phyloP scores from a whole-genome alignment of 2,329 filamentous ascomycete species.

The Calonectria pauciramosa region DNA sequence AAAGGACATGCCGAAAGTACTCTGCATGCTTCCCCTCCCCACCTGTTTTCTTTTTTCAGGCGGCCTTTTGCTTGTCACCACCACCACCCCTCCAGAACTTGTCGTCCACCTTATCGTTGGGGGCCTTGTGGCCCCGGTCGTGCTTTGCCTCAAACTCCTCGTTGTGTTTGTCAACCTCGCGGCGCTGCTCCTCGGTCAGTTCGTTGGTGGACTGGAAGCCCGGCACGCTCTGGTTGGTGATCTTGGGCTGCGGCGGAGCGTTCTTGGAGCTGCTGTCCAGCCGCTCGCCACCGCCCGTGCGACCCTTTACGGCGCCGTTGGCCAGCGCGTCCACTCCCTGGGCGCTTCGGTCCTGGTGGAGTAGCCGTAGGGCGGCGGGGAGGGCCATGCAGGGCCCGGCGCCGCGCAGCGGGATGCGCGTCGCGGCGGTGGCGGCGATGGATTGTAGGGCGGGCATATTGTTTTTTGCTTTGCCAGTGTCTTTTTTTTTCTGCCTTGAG shows the following conservation, averaged over 20 bases:
- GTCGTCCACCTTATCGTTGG: conserved; percentile 66
- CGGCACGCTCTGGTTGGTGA: conserved; percentile 62
- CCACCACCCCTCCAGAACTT: conserved; percentile 62
- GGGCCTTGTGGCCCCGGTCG: conserved; percentile 58
- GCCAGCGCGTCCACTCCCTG: conserved; percentile 45
- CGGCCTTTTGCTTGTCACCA: conserved; percentile 7
- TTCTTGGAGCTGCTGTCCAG: conserved; percentile 51
- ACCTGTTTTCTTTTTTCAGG: neutral
- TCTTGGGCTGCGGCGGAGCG: conserved; percentile 63
- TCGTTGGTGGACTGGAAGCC: conserved; percentile 46
- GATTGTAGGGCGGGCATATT: conserved; percentile 16
- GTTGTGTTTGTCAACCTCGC: conserved; percentile 72
- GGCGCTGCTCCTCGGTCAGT: conserved; percentile 65
- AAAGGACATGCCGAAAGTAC: neutral
- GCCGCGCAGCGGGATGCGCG: conserved; percentile 27
- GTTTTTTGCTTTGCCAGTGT: neutral
- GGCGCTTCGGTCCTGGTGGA: conserved; percentile 24
- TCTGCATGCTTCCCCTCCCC: neutral
- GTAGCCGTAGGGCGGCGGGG: conserved; percentile 13
- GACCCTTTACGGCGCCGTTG: conserved; percentile 49
- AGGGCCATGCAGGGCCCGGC: conserved; percentile 14
- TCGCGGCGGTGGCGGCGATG: conserved; percentile 13
- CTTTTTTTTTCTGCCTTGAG: neutral
- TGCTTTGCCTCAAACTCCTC: conserved; percentile 68
- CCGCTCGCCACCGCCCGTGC: conserved; percentile 55